Percentiles rank a stretch among this genome's conserved stretches.
phyloP scores from a whole-genome alignment of 495 filamentous ascomycete species.

The Neurospora terricola region DNA sequence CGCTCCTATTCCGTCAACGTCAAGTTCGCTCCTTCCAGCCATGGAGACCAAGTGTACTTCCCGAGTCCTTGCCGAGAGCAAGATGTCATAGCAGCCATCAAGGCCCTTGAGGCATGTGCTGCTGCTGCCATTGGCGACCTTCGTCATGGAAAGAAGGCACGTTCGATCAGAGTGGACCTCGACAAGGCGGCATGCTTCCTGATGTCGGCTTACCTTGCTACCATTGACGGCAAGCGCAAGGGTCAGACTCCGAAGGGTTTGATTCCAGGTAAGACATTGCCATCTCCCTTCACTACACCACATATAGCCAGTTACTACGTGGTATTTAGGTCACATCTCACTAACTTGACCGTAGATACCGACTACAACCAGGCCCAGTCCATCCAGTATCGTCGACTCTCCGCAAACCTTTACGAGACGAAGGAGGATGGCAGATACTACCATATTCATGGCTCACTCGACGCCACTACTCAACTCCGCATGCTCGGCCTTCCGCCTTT shows the following conservation, averaged over 20 bases:
- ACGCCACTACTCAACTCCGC: slow-evolving; percentile 54
- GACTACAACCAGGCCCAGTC: slow-evolving; percentile 62
- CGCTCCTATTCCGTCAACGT: slow-evolving; percentile 16
- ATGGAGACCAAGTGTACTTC: slow-evolving; percentile 31
- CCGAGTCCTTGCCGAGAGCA: slow-evolving; percentile 65
- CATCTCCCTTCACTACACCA: background rate
- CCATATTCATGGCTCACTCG: slow-evolving; percentile 70
- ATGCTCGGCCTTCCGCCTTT: slow-evolving; percentile 63
- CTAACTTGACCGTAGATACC: slow-evolving; percentile 41
- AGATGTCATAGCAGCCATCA: slow-evolving; percentile 56
- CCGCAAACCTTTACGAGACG: slow-evolving; percentile 66
- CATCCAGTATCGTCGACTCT: slow-evolving; percentile 61
- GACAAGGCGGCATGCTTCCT: slow-evolving; percentile 58
- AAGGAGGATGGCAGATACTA: slow-evolving; percentile 55
- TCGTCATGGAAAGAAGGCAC: slow-evolving; percentile 27
- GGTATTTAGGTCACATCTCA: background rate
- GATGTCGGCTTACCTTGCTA: slow-evolving; percentile 63
- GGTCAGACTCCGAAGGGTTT: slow-evolving; percentile 45
- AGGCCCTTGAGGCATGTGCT: slow-evolving; percentile 59
- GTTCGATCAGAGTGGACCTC: slow-evolving; percentile 47
- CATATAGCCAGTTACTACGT: background rate
- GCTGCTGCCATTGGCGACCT: slow-evolving; percentile 55
- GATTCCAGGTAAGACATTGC: slow-evolving; percentile 45
- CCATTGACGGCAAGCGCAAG: slow-evolving; percentile 60
- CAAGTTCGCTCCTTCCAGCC: slow-evolving; percentile 20